Evolutionary conservation across 139 green algal genomes (phyloP), one percentile per base, ranked within the genome.

Genomic region (Chlamydomonas applanata): DNA sequence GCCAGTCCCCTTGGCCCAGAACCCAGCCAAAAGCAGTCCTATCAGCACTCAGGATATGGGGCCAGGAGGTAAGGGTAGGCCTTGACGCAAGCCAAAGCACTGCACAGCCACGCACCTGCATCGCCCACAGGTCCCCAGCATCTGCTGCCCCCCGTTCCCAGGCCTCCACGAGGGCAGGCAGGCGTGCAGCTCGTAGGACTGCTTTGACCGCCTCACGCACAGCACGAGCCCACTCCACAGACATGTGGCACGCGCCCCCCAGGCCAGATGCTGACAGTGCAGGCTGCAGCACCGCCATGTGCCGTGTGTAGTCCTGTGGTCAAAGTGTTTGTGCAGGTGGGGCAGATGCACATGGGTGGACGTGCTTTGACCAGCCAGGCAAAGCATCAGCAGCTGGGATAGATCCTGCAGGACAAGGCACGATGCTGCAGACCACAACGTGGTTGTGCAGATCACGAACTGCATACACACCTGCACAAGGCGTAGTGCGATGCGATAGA

Each of bases 211-310:
- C 62, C 24, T 69, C 62, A 30, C 62, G 62, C 62, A 69, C 40
- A 4, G 62, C 62, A 4, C 64, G 36, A 22, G 64, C 36, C 36
- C 40, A 71, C 64, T 71, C 64, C 2, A 71, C 36, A 3, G 40
- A 35, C 64, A 71, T 71, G 64, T 71, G 64, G 40, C 40, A 71
- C 22, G 9, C 33, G 14, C 64, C 64, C n/a, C 64, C 64, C 62
- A 69, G 62, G 4, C 62, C 62, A 30, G 22, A 29, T 16, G 62
- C 62, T 19, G 36, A 32, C 62, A 69, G 34, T 14, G 19, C 62
- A 3, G 34, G 62, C 62, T 69, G 62, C 9, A 69, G 62, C 33
- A 32, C 62, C 2, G 4, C 33, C 34, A 53, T 53, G 62, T 69
- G 62, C 16, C 24, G 25, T 2, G 34, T 32, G 62, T 69, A 32